A percentile compares a stretch with the other conserved stretches of the same genome.
Evolutionary conservation across 1,284 basidiomycete species (phyloP).

Genomic region (Veloporphyrellus conicus): DNA sequence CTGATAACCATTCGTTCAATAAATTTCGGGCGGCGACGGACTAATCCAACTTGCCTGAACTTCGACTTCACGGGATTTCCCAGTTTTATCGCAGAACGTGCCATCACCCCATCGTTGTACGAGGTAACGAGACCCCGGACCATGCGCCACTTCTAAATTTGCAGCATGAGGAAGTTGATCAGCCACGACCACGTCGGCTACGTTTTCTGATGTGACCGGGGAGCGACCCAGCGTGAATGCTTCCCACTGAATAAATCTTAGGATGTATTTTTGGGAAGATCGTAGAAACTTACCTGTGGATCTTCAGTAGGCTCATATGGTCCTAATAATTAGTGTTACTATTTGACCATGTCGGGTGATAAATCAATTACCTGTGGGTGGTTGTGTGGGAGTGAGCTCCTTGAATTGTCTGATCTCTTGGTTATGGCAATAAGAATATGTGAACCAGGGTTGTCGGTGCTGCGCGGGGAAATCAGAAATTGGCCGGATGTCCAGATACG

Average conservation of each 20-base stretch:
- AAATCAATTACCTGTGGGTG: conserved; percentile 54
- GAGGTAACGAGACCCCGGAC: conserved; percentile 81
- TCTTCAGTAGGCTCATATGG: conserved; percentile 77
- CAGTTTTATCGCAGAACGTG: conserved; percentile 87
- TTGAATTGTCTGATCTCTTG: conserved; percentile 86
- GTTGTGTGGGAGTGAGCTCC: conserved; percentile 56
- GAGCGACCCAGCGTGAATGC: conserved; percentile 75
- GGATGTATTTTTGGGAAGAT: conserved; percentile 14
- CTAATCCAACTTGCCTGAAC: conserved; percentile 64
- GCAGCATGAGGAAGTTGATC: conserved; percentile 59
- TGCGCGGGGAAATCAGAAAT: conserved; percentile 31
- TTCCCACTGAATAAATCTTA: conserved; percentile 57
- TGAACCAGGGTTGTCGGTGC: conserved; percentile 91
- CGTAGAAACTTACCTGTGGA: conserved; percentile 50
- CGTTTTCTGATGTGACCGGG: conserved; percentile 53
- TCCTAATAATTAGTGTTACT: conserved; percentile 41
- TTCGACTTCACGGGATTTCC: conserved; percentile 80
- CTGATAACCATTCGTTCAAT: conserved; percentile 38
- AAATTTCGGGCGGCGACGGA: conserved; percentile 6
- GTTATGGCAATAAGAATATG: conserved; percentile 92
- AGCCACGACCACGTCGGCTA: conserved; percentile 63
- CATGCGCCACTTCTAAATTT: conserved; percentile 70
- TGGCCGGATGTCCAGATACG: conserved; percentile 17
- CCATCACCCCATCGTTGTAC: conserved; percentile 89
- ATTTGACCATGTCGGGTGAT: conserved; percentile 20